These are phyloP conservation scores for Paecilomyces fulvus DNA, from an alignment of 2,329 filamentous ascomycete species.

Conservation along the genomic window DNA sequence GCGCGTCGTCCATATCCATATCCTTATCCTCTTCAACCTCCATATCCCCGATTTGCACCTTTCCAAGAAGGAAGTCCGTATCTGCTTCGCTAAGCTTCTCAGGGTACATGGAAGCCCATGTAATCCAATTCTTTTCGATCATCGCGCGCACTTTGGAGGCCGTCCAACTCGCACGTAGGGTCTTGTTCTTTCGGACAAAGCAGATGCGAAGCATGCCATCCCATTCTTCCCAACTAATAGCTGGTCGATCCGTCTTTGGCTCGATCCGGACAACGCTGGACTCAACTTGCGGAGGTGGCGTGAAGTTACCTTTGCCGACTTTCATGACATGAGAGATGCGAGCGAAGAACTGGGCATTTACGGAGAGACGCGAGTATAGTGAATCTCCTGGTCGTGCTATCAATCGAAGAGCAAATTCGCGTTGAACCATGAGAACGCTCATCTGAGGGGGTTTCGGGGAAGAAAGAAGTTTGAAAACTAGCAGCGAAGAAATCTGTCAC, in stretches of 20 bases:
- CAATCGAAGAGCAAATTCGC: slow-evolving; percentile 84
- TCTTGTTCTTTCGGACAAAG: slow-evolving; percentile 78
- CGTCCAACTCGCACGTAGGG: slow-evolving; percentile 66
- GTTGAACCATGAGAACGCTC: slow-evolving; percentile 92
- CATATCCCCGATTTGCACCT: slow-evolving; percentile 11
- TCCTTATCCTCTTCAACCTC: slow-evolving; percentile 37
- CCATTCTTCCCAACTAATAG: slow-evolving; percentile 91
- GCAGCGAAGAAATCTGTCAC: slow-evolving; percentile 69
- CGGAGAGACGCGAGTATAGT: slow-evolving; percentile 80
- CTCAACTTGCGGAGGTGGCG: slow-evolving; percentile 87
- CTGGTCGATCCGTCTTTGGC: slow-evolving; percentile 74
- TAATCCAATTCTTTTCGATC: slow-evolving; percentile 12
- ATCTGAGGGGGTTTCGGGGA: slow-evolving; percentile 72
- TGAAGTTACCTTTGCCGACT: slow-evolving; percentile 94
- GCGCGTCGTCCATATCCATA: slow-evolving; percentile 27
- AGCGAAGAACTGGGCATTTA: slow-evolving; percentile 91
- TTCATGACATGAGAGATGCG: slow-evolving; percentile 62
- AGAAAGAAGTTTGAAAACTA: slow-evolving; percentile 83
- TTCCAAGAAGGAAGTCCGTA: not conserved
- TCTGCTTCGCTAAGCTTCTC: not conserved
- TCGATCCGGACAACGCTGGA: slow-evolving; percentile 83
- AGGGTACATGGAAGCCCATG: slow-evolving; percentile 9
- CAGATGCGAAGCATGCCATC: slow-evolving; percentile 72
- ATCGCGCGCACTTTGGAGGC: slow-evolving; percentile 50
- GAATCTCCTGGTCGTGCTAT: slow-evolving; percentile 82